These are phyloP conservation scores for Daldinia bambusicola DNA, from an alignment of 495 filamentous ascomycete species.

Conservation along the genomic window DNA sequence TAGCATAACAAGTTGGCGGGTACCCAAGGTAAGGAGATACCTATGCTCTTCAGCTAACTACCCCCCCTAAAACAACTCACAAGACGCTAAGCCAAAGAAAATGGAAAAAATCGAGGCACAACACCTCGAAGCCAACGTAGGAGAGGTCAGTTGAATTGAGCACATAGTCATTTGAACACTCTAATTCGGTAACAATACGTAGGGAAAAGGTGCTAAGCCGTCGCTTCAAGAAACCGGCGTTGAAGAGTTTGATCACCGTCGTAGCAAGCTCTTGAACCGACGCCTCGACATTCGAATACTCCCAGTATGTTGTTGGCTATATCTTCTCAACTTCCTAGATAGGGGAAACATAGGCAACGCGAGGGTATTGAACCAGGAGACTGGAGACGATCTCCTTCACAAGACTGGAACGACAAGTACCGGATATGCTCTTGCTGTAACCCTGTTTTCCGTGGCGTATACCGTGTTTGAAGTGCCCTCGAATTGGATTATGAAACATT, in stretches of 20 bases:
- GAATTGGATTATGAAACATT: constrained; percentile 42
- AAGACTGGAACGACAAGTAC: constrained; percentile 34
- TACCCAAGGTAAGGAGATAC: no score
- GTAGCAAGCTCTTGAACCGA: constrained; percentile 29
- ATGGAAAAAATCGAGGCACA: constrained; percentile 37
- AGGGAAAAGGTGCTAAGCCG: constrained; percentile 13
- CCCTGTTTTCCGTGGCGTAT: constrained; percentile 77
- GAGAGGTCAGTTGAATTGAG: constrained; percentile 11
- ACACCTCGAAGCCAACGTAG: constrained; percentile 20
- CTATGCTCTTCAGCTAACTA: no score
- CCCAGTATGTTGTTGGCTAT: constrained; percentile 68
- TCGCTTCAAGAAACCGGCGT: constrained; percentile 5
- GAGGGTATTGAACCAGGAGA: constrained; percentile 62
- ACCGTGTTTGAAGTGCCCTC: constrained; percentile 39
- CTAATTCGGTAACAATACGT: not conserved
- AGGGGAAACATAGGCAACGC: constrained; percentile 87
- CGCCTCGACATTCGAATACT: constrained; percentile 52
- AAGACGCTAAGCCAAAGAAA: not conserved
- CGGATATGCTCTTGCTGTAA: constrained; percentile 56
- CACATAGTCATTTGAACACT: not conserved
- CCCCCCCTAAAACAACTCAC: not conserved
- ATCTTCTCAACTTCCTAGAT: constrained; percentile 86
- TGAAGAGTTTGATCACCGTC: constrained; percentile 29
- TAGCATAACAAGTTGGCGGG: not conserved
- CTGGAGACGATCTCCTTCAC: constrained; percentile 36